A percentile compares a stretch with the other conserved stretches of the same genome.
Evolutionary conservation across 2,329 filamentous ascomycete genomes (phyloP).

Genomic region (Diaporthe batatas): DNA sequence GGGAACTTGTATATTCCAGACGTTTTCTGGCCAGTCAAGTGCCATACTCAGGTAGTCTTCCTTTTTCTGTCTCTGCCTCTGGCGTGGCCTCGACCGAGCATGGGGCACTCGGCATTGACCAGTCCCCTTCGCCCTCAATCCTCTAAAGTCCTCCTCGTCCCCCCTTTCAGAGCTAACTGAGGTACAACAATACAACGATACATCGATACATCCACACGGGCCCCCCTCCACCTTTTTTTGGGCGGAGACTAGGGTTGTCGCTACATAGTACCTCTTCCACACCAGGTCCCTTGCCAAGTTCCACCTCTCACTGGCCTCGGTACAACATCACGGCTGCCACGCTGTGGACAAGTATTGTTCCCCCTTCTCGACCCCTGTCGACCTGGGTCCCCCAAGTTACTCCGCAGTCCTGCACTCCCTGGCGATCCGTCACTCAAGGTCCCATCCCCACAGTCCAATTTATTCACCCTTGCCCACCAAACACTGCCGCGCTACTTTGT

Average conservation of each 20-base stretch:
- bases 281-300: constrained; percentile 29
- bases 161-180: constrained; percentile 8
- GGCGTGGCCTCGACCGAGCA: constrained; percentile 22
- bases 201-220: too few species aligned
- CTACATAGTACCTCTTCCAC: constrained; percentile 19
- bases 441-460: constrained; percentile 41
- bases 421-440: constrained; percentile 43
- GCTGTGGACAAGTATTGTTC: constrained; percentile 15
- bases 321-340: constrained; percentile 4
- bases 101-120: constrained; percentile 29
- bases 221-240: constrained; percentile 5
- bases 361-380: constrained; percentile 27
- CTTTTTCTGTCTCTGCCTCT: constrained; percentile 6
- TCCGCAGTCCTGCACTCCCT: constrained; percentile 45
- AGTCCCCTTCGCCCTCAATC: constrained; percentile 31
- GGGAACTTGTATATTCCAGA: constrained; percentile 35
- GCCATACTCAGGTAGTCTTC: constrained; percentile 3
- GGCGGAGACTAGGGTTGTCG: not conserved
- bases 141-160: not conserved
- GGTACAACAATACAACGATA: constrained; percentile 1
- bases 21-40: constrained; percentile 32
- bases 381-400: constrained; percentile 45
- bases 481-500: constrained; percentile 53
- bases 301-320: constrained; percentile 21
- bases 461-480: constrained; percentile 44